Percentiles rank a stretch among this genome's conserved stretches.
These are phyloP conservation scores for Tillandsia fasciculata DNA, from an alignment of 176 grass and related monocot species.

Conservation along the genomic window DNA sequence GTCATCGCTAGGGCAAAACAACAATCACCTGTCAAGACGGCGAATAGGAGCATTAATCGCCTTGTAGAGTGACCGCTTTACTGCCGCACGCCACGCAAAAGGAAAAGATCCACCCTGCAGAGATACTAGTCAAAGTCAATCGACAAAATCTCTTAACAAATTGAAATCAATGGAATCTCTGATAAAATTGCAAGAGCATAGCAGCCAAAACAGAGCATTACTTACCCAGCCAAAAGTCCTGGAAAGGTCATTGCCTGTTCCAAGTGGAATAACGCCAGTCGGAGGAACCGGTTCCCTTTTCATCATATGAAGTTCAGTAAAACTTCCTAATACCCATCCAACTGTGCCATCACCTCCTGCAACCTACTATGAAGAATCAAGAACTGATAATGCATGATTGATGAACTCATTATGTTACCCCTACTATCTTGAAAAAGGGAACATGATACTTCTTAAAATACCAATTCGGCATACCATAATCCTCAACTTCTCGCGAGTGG, in stretches of 20 bases:
- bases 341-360: constrained; percentile 97
- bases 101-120: constrained; percentile 88
- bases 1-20: not conserved
- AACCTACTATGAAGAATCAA: constrained; percentile 43
- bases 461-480: constrained; percentile 9
- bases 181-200: constrained; percentile 5
- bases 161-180: constrained; percentile 1
- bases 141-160: constrained; percentile 17
- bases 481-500: constrained; percentile 14
- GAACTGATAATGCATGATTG: not conserved
- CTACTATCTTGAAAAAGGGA: not conserved
- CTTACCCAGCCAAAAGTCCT: constrained; percentile 95
- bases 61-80: constrained; percentile 64
- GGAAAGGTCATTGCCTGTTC: constrained; percentile 91
- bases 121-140: constrained; percentile 18
- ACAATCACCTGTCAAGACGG: constrained; percentile 62
- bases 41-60: constrained; percentile 39
- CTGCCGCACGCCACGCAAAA: constrained; percentile 82
- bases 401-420: not conserved
- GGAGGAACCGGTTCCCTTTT: constrained; percentile 88
- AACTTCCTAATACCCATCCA: constrained; percentile 84
- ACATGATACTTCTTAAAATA: not conserved
- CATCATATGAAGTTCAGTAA: constrained; percentile 61
- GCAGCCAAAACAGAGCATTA: constrained; percentile 15
- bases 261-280: constrained; percentile 92